These are phyloP conservation scores for Fulvia fulva DNA, from an alignment of 2,329 filamentous ascomycete species.

Conservation along the genomic window DNA sequence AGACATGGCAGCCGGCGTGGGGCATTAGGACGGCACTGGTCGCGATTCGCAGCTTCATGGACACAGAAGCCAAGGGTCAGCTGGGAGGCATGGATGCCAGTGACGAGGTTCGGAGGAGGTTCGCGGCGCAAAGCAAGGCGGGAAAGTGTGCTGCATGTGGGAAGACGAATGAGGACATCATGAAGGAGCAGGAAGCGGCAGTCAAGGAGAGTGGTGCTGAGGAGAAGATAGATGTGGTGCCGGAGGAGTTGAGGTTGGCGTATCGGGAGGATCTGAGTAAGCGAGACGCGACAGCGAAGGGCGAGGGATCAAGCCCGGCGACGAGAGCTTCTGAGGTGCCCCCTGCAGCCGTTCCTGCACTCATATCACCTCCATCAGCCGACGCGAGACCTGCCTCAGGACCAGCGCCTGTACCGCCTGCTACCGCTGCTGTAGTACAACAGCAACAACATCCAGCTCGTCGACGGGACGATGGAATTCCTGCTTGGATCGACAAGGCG, in stretches of 20 bases:
- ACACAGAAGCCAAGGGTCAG: conserved; percentile 81
- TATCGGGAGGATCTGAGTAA: conserved; percentile 68
- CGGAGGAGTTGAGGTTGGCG: conserved; percentile 59
- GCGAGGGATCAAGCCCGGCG: conserved; percentile 13
- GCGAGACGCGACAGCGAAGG: conserved; percentile 24
- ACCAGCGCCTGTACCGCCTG: conserved; percentile 11
- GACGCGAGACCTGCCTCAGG: conserved; percentile 7
- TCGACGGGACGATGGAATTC: conserved; percentile 49
- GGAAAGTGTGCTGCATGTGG: conserved; percentile 71
- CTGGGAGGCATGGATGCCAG: conserved; percentile 80
- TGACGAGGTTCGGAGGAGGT: conserved; percentile 60
- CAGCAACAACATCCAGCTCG: conserved; percentile 12
- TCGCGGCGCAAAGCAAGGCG: conserved; percentile 62
- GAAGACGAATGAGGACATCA: conserved; percentile 68
- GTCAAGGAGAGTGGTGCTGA: conserved; percentile 45
- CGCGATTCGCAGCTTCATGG: conserved; percentile 84
- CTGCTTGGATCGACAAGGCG: conserved; percentile 74
- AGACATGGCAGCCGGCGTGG: conserved; percentile 98
- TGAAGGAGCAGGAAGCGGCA: conserved; percentile 64
- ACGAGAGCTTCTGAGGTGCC: not conserved
- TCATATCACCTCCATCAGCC: not conserved
- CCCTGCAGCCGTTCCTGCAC: conserved; percentile 10
- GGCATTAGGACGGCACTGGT: conserved; percentile 84
- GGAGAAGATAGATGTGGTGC: conserved; percentile 45
- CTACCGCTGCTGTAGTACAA: conserved; percentile 7